phyloP scores from a whole-genome alignment of 106 monocot genomes.

The Dactylorhiza incarnata region DNA sequence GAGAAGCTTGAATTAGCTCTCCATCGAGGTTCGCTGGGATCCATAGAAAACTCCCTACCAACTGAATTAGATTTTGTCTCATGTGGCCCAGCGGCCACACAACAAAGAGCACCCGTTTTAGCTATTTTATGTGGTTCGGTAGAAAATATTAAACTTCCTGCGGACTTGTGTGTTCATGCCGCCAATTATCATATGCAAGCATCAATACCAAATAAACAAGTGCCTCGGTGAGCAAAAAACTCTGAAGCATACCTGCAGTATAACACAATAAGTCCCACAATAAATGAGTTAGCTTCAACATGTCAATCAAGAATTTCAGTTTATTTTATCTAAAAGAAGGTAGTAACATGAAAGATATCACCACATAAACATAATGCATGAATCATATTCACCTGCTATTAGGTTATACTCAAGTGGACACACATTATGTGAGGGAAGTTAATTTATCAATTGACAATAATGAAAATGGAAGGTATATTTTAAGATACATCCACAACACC shows the following conservation, averaged over 20 bases:
- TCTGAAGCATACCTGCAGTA: not conserved
- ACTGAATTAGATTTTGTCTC: slow-evolving; percentile 49
- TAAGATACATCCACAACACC: not conserved
- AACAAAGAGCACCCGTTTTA: slow-evolving; percentile 96
- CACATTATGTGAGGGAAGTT: not conserved
- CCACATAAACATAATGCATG: not conserved
- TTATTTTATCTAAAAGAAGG: not conserved
- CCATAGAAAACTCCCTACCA: slow-evolving; percentile 63
- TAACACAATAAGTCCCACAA: not conserved
- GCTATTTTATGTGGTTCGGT: slow-evolving; percentile 22
- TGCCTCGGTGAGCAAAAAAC: not conserved
- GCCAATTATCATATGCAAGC: not conserved
- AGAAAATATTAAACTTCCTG: not conserved
- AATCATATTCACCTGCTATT: not conserved
- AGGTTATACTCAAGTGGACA: not conserved
- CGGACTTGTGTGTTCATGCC: not conserved
- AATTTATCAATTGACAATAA: not conserved
- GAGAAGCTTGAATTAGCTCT: slow-evolving; percentile 72
- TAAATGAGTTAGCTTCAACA: not conserved
- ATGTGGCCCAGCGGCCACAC: slow-evolving; percentile 97
- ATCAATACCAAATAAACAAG: not conserved
- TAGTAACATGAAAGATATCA: not conserved
- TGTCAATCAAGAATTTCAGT: not conserved
- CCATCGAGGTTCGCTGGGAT: slow-evolving; percentile 66
- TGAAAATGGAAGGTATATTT: not conserved